Evolutionary conservation across 2,329 filamentous ascomycete species (phyloP).

Genomic region (Verticillium nonalfalfae): DNA sequence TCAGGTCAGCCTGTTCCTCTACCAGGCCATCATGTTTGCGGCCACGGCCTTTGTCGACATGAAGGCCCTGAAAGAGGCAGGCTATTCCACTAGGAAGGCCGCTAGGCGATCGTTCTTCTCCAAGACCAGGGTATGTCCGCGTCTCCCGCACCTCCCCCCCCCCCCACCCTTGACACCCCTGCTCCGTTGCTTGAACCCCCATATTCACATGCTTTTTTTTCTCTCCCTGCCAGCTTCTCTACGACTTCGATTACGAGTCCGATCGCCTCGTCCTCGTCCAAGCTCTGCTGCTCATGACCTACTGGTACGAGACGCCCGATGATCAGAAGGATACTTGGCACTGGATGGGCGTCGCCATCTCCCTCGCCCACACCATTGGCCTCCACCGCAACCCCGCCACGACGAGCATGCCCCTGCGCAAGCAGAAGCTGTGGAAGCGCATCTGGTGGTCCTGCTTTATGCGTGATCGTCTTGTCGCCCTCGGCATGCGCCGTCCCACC

Average conservation of each 20-base stretch:
- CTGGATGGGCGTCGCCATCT: slow-evolving; percentile 96
- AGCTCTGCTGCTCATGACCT: slow-evolving; percentile 84
- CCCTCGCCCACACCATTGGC: slow-evolving; percentile 87
- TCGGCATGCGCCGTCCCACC: slow-evolving; percentile 90
- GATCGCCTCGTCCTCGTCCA: slow-evolving; percentile 87
- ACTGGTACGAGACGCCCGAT: slow-evolving; percentile 95
- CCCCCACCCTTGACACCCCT: neutral
- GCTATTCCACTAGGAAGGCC: slow-evolving; percentile 70
- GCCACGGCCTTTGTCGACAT: slow-evolving; percentile 84
- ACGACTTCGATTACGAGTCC: slow-evolving; percentile 92
- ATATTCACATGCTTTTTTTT: slow-evolving; percentile 16
- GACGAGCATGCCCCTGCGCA: slow-evolving; percentile 65
- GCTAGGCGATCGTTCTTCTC: slow-evolving; percentile 86
- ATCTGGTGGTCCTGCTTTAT: slow-evolving; percentile 99
- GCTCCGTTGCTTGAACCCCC: neutral
- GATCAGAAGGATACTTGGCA: slow-evolving; percentile 98
- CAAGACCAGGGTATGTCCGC: slow-evolving; percentile 66
- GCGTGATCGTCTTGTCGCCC: slow-evolving; percentile 83
- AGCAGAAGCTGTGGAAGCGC: slow-evolving; percentile 83
- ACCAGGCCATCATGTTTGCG: slow-evolving; percentile 93
- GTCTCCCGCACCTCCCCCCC: neutral
- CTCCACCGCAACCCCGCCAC: slow-evolving; percentile 78
- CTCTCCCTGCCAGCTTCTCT: slow-evolving; percentile 56
- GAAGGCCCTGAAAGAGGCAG: slow-evolving; percentile 66
- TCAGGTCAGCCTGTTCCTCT: slow-evolving; percentile 76